These are phyloP conservation scores for Lachnellula subtilissima DNA, from an alignment of 2,329 filamentous ascomycete species.

Conservation along the genomic window DNA sequence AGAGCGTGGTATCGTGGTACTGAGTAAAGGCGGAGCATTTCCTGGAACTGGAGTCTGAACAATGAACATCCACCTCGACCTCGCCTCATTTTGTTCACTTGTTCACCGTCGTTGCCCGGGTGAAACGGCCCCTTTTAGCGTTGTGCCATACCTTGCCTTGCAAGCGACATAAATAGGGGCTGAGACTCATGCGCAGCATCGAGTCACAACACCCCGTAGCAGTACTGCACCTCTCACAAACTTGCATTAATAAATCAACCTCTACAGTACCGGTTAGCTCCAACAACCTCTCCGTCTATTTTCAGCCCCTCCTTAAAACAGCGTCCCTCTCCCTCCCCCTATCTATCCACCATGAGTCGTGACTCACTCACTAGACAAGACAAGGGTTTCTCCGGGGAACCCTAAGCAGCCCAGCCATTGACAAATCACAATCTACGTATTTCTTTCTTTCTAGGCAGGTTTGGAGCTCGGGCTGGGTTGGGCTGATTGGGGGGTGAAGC, in stretches of 20 bases:
- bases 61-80: background rate
- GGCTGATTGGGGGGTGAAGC: background rate
- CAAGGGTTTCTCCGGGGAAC: background rate
- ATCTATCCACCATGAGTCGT: background rate
- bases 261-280: background rate
- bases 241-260: too few species aligned
- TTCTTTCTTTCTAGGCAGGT: background rate
- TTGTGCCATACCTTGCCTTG: background rate
- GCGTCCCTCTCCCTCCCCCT: background rate
- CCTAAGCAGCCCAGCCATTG: constrained; percentile 9
- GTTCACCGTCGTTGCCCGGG: constrained; percentile 1
- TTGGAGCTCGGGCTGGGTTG: background rate
- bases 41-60: constrained; percentile 73
- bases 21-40: constrained; percentile 91
- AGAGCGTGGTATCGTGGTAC: constrained; percentile 81
- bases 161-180: background rate
- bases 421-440: constrained; percentile 11
- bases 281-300: background rate
- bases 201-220: background rate
- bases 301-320: background rate
- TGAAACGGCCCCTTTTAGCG: background rate
- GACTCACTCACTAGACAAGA: constrained; percentile 10
- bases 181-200: background rate
- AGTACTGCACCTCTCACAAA: background rate
- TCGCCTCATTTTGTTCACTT: background rate